A percentile compares a stretch with the other conserved stretches of the same genome.
Conservation (phyloP, 1,284 basidiomycete genomes). For the Leccinum pachyderme region DNA sequence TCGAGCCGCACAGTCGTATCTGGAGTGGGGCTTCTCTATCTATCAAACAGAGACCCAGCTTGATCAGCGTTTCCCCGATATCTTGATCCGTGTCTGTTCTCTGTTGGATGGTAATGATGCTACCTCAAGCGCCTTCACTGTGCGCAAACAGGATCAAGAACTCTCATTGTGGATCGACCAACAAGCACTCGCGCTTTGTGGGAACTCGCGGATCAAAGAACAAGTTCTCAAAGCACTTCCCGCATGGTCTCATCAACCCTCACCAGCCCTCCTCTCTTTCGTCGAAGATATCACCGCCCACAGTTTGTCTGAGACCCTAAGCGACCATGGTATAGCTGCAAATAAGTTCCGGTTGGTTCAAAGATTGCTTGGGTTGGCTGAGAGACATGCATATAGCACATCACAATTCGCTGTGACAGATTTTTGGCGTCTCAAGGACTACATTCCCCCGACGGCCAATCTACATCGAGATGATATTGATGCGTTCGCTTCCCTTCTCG, state of each 20-base stretch:
- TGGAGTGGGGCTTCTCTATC: slow-evolving; percentile 71
- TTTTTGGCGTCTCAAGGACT: slow-evolving; percentile 83
- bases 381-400: slow-evolving; percentile 37
- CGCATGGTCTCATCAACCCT: slow-evolving; percentile 69
- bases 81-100: slow-evolving; percentile 63
- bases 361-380: slow-evolving; percentile 50
- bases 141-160: slow-evolving; percentile 40
- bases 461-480: slow-evolving; percentile 64
- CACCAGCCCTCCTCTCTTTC: slow-evolving; percentile 42
- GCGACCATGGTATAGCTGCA: slow-evolving; percentile 53
- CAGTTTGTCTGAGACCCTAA: slow-evolving; percentile 52
- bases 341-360: slow-evolving; percentile 78
- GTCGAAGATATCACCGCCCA: slow-evolving; percentile 45
- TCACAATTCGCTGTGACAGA: slow-evolving; percentile 54
- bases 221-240: slow-evolving; percentile 58
- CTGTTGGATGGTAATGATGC: slow-evolving; percentile 50
- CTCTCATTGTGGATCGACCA: slow-evolving; percentile 65
- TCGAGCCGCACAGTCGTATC: slow-evolving; percentile 66
- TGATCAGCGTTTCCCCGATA: slow-evolving; percentile 57
- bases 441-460: slow-evolving; percentile 52
- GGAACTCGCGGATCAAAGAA: slow-evolving; percentile 37
- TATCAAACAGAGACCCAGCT: slow-evolving; percentile 41
- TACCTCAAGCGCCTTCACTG: slow-evolving; percentile 31
- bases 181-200: slow-evolving; percentile 45
- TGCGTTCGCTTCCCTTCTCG: slow-evolving; percentile 74